Evolutionary conservation across 257 asterid genomes (phyloP).

Genomic region (Verbascum thapsus): DNA sequence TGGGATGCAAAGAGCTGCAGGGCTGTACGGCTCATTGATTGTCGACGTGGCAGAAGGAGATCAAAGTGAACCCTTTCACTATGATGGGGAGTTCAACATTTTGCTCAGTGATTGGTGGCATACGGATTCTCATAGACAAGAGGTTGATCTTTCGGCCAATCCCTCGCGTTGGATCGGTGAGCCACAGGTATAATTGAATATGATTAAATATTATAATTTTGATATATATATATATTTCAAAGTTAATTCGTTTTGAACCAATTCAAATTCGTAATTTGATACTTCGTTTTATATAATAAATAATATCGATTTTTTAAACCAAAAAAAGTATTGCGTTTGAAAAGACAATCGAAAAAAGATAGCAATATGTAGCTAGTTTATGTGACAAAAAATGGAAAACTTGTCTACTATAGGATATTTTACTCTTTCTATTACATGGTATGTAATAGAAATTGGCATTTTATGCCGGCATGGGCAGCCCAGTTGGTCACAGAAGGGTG

Average conservation of each 20-base stretch:
- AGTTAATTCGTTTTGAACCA: no score
- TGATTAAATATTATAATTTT: background rate
- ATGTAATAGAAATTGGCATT: no score
- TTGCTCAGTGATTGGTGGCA: slow-evolving; percentile 94
- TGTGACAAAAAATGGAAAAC: background rate
- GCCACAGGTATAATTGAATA: slow-evolving; percentile 70
- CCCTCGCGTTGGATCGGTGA: slow-evolving; percentile 94
- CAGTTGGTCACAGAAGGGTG: no score
- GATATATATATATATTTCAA: no score
- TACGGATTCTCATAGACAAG: slow-evolving; percentile 54
- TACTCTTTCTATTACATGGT: background rate
- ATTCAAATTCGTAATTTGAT: no score
- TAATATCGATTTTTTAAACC: background rate
- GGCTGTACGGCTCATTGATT: slow-evolving; percentile 71
- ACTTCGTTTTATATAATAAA: no score
- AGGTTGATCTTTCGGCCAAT: slow-evolving; percentile 64
- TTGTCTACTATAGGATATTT: background rate
- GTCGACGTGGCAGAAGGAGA: slow-evolving; percentile 70
- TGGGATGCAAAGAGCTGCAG: slow-evolving; percentile 93
- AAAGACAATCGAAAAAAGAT: background rate
- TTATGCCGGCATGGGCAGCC: no score
- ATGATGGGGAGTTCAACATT: slow-evolving; percentile 67
- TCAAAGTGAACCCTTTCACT: slow-evolving; percentile 55
- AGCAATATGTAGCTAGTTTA: no score
- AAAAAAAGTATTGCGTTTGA: background rate